phyloP scores from a whole-genome alignment of 495 filamentous ascomycete genomes.

The Penicillium ochrochloron region DNA sequence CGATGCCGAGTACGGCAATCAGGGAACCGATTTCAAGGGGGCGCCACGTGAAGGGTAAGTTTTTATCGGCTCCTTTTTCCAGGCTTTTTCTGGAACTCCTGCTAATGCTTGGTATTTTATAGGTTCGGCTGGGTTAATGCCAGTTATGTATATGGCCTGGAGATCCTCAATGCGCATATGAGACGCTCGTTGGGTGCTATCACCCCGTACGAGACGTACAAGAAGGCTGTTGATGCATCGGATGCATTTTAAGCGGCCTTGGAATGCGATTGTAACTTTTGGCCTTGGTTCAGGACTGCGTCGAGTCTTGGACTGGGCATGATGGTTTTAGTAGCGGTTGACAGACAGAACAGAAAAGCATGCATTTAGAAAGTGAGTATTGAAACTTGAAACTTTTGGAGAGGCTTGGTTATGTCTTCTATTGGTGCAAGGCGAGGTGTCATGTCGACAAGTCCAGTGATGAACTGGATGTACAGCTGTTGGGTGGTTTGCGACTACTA shows the following conservation, averaged over 20 bases:
- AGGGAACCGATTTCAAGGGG: conserved; percentile 90
- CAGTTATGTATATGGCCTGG: conserved; percentile 88
- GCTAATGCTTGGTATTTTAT: conserved; percentile 33
- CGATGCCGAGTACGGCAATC: conserved; percentile 96
- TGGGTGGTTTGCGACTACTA: neutral
- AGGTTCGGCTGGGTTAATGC: conserved; percentile 99
- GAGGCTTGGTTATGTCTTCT: neutral
- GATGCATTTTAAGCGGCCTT: conserved; percentile 25
- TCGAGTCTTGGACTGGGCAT: neutral
- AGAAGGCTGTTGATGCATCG: conserved; percentile 43
- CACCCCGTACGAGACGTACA: conserved; percentile 77
- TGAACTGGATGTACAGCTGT: neutral
- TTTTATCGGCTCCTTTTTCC: conserved; percentile 5
- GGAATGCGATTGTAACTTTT: neutral
- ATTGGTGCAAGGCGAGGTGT: neutral
- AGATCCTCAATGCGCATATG: conserved; percentile 82
- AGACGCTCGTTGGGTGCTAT: conserved; percentile 81
- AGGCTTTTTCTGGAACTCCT: neutral
- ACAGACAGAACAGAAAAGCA: neutral
- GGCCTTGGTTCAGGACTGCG: neutral
- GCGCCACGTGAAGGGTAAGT: conserved; percentile 94
- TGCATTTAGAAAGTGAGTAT: conserved; percentile 6
- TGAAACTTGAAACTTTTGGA: neutral
- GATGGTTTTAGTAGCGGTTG: neutral
- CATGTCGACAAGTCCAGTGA: neutral